Evolutionary conservation across 2,329 filamentous ascomycete genomes (phyloP).

Genomic region (Akanthomyces muscarius): DNA sequence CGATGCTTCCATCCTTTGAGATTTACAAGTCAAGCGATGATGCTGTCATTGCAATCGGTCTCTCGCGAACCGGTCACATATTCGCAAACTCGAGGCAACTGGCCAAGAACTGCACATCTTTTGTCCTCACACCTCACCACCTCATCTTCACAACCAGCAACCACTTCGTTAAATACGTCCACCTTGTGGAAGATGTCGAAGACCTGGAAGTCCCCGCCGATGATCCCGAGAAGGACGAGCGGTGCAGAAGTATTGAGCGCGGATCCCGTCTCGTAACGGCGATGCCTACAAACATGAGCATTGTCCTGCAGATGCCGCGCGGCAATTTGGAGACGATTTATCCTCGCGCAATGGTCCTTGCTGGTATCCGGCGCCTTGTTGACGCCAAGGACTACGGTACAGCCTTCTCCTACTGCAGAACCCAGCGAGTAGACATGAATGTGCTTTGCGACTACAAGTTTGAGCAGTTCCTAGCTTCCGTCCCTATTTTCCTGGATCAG

Average conservation of each 20-base stretch:
- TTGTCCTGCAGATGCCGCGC: constrained; percentile 91
- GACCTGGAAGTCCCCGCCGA: constrained; percentile 80
- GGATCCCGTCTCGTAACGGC: constrained; percentile 83
- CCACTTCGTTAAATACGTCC: constrained; percentile 90
- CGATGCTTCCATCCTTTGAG: constrained; percentile 51
- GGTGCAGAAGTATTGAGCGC: constrained; percentile 87
- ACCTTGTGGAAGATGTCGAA: constrained; percentile 63
- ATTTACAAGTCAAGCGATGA: constrained; percentile 40
- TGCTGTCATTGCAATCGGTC: constrained; percentile 50
- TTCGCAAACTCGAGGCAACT: constrained; percentile 72
- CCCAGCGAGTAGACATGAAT: constrained; percentile 96
- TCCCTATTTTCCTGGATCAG: constrained; percentile 77
- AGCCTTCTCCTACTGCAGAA: constrained; percentile 84
- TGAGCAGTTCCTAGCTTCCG: constrained; percentile 72
- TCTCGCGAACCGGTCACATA: constrained; percentile 72
- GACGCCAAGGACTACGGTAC: constrained; percentile 74
- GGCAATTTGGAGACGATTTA: constrained; percentile 95
- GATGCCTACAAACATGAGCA: constrained; percentile 79
- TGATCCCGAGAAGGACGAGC: constrained; percentile 86
- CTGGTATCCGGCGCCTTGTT: constrained; percentile 79
- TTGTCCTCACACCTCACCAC: constrained; percentile 74
- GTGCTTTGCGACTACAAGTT: constrained; percentile 93
- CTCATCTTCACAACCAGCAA: constrained; percentile 89
- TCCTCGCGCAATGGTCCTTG: constrained; percentile 85
- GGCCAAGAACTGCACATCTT: constrained; percentile 88